These are phyloP conservation scores for Gynostemma pentaphyllum DNA, from an alignment of 306 rosid species.

Conservation along the genomic window DNA sequence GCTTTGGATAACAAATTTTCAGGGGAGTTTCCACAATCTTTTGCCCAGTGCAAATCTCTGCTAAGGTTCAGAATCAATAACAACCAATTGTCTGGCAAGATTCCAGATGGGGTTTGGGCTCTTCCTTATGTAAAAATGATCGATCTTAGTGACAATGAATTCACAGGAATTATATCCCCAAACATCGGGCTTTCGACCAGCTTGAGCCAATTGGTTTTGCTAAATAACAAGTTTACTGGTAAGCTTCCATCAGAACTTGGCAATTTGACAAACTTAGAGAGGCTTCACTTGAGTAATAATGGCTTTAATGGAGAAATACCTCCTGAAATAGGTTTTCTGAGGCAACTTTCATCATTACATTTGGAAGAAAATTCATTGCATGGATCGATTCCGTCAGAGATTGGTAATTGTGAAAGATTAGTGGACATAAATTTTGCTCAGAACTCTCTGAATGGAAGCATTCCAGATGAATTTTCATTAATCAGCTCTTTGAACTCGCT, in stretches of 20 bases:
- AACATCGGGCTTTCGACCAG: constrained; percentile 45
- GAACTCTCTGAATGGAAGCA: constrained; percentile 53
- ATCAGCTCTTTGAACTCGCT: constrained; percentile 74
- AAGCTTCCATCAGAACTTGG: constrained; percentile 64
- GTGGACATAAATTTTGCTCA: constrained; percentile 74
- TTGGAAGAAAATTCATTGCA: constrained; percentile 57
- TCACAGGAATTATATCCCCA: constrained; percentile 48
- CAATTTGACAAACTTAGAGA: constrained; percentile 59
- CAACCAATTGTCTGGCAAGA: constrained; percentile 54
- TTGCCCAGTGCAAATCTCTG: constrained; percentile 57
- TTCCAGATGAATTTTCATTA: constrained; percentile 54
- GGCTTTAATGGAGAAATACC: constrained; percentile 64
- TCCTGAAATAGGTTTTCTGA: constrained; percentile 49
- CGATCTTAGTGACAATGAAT: constrained; percentile 66
- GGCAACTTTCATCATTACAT: constrained; percentile 66
- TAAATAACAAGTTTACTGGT: constrained; percentile 63
- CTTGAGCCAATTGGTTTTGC: constrained; percentile 53
- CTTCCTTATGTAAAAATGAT: constrained; percentile 60
- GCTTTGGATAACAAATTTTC: constrained; percentile 73
- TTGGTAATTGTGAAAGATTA: constrained; percentile 54
- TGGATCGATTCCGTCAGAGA: constrained; percentile 55
- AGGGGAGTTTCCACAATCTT: constrained; percentile 61
- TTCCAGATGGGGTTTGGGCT: constrained; percentile 65
- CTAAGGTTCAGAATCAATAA: constrained; percentile 57
- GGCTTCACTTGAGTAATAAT: constrained; percentile 53